phyloP scores from a whole-genome alignment of 345 rosid species.

The Sapria himalayana region DNA sequence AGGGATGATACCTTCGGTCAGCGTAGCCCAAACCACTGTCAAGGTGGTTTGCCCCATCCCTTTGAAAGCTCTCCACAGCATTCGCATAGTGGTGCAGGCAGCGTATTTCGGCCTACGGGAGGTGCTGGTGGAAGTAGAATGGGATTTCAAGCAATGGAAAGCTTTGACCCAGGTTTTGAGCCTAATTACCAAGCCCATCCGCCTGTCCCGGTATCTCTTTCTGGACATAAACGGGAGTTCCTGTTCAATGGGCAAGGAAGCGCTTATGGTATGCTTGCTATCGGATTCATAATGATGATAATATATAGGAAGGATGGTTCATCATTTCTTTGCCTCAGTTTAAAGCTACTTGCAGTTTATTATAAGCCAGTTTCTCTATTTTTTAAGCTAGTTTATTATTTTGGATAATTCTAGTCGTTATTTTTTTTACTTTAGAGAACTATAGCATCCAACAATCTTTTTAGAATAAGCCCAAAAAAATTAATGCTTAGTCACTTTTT shows the following conservation, averaged over 20 bases:
- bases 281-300: too few relatives aligned
- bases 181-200: slow-evolving; percentile 13
- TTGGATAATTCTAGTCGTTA: not conserved
- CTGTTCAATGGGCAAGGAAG: slow-evolving; percentile 23
- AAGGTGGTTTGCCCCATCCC: slow-evolving; percentile 22
- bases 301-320: not conserved
- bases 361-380: not conserved
- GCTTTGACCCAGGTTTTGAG: slow-evolving; percentile 11
- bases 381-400: not conserved
- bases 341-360: not conserved
- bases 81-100: slow-evolving; percentile 13
- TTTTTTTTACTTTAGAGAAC: not conserved
- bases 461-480: too few relatives aligned
- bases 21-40: slow-evolving; percentile 39
- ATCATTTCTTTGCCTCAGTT: not conserved
- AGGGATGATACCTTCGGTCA: slow-evolving; percentile 24
- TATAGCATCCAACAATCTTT: too few relatives aligned
- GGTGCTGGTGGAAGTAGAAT: slow-evolving; percentile 14
- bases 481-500: too few relatives aligned
- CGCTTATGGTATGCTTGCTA: slow-evolving; percentile 21
- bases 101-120: slow-evolving; percentile 16
- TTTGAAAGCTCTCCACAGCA: slow-evolving; percentile 38
- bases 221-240: slow-evolving; percentile 50
- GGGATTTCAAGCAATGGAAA: slow-evolving; percentile 17
- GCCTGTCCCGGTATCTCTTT: slow-evolving; percentile 15